Evolutionary conservation across 1,284 basidiomycete species (phyloP).

Genomic region (Vanrija sp.): DNA sequence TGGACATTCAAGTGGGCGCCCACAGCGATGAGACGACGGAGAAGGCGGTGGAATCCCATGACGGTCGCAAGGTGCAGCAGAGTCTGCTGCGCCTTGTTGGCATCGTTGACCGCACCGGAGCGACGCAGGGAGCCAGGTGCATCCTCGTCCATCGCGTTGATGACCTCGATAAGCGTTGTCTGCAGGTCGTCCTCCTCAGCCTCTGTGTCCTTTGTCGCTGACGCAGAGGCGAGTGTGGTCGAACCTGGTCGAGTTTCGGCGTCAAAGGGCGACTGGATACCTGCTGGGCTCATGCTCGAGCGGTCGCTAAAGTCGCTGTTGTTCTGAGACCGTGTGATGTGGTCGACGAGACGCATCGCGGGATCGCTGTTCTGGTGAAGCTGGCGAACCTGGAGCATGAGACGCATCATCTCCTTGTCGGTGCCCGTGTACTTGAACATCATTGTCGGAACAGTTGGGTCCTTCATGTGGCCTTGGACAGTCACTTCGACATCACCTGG

Average conservation of each 20-base stretch:
- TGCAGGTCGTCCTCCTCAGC: conserved; percentile 59
- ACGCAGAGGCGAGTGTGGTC: conserved; percentile 52
- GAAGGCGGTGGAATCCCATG: conserved; percentile 70
- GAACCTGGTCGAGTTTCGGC: neutral
- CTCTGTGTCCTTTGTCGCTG: neutral
- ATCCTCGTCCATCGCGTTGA: conserved; percentile 48
- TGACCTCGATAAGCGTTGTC: conserved; percentile 69
- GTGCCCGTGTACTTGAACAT: conserved; percentile 38
- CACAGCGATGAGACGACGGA: conserved; percentile 66
- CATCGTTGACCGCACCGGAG: conserved; percentile 62
- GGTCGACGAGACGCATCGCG: conserved; percentile 38
- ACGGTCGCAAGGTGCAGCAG: conserved; percentile 82
- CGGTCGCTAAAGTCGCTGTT: conserved; percentile 31
- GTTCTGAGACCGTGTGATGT: conserved; percentile 22
- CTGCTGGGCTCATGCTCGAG: conserved; percentile 27
- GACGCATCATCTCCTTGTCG: conserved; percentile 44
- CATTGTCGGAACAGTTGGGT: conserved; percentile 24
- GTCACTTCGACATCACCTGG: conserved; percentile 89
- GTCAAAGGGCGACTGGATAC: conserved; percentile 18
- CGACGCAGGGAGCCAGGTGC: conserved; percentile 43
- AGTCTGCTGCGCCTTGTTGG: conserved; percentile 65
- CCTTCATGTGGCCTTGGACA: conserved; percentile 57
- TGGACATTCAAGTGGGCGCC: conserved; percentile 76
- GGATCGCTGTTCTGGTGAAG: conserved; percentile 33
- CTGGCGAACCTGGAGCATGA: conserved; percentile 38